These are phyloP conservation scores for Aspergillus fijiensis DNA, from an alignment of 2,329 filamentous ascomycete species.

Conservation along the genomic window DNA sequence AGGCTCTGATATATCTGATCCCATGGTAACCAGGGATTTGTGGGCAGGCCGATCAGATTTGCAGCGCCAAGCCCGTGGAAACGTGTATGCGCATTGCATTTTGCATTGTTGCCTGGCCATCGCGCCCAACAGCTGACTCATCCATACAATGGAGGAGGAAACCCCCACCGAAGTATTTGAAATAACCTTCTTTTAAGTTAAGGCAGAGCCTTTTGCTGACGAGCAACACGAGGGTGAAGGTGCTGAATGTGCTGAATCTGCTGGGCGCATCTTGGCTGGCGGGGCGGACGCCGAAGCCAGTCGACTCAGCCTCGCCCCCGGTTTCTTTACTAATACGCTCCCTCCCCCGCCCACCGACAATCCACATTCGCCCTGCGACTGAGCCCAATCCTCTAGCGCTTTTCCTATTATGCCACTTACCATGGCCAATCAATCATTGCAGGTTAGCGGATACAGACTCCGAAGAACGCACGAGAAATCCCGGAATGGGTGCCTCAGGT, in stretches of 20 bases:
- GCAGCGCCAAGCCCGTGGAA: no score
- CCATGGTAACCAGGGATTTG: no score
- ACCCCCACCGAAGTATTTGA: background rate
- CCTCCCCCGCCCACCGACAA: background rate
- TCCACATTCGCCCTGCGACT: background rate
- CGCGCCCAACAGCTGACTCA: no score
- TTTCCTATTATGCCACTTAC: constrained; percentile 2
- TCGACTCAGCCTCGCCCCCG: background rate
- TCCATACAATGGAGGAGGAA: no score
- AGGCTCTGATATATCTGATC: no score
- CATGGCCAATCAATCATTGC: background rate
- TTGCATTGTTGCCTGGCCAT: no score
- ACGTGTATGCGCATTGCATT: no score
- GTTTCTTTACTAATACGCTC: constrained; percentile 8
- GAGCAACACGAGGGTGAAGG: background rate
- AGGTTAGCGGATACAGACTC: constrained; percentile 15
- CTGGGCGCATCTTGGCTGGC: background rate
- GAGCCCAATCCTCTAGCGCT: background rate
- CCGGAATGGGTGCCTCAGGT: constrained; percentile 35
- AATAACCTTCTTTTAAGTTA: background rate
- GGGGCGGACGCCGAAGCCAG: background rate
- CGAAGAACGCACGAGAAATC: constrained; percentile 35
- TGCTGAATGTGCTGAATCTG: no score
- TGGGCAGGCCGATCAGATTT: no score
- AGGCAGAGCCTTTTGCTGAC: background rate